A percentile compares a stretch with the other conserved stretches of the same genome.
These are phyloP conservation scores for Hydrangea macrophylla DNA, from an alignment of 148 eudicot genomes.

Conservation along the genomic window DNA sequence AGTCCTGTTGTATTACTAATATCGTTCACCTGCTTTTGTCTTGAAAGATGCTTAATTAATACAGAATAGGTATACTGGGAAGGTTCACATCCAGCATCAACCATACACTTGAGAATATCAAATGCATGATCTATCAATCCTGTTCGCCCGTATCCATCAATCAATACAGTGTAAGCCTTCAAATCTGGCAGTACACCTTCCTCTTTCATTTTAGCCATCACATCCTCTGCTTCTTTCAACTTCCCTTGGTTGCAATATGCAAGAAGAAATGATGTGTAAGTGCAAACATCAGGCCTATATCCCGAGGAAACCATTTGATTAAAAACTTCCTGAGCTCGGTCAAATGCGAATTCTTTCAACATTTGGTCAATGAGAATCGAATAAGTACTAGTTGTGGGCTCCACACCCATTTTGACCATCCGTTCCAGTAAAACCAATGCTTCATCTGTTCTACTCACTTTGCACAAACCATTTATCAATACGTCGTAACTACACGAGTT, in stretches of 20 bases:
- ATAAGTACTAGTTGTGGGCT: constrained; percentile 56
- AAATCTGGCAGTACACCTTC: constrained; percentile 57
- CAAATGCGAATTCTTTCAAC: constrained; percentile 64
- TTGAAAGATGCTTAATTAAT: constrained; percentile 57
- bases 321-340: constrained; percentile 49
- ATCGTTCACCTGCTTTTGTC: constrained; percentile 22
- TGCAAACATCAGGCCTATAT: constrained; percentile 68
- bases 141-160: constrained; percentile 63
- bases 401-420: constrained; percentile 47
- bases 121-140: constrained; percentile 49
- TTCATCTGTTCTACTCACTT: constrained; percentile 40
- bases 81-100: constrained; percentile 65
- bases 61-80: constrained; percentile 69
- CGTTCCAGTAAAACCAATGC: constrained; percentile 39
- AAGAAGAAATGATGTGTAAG: constrained; percentile 62
- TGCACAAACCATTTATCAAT: constrained; percentile 66
- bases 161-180: constrained; percentile 58
- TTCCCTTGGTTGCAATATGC: constrained; percentile 67
- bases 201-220: constrained; percentile 55
- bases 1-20: constrained; percentile 18
- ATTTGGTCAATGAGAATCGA: constrained; percentile 58
- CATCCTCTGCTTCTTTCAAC: constrained; percentile 61
- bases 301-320: constrained; percentile 56
- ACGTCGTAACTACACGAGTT: constrained; percentile 55
- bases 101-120: constrained; percentile 59